Evolutionary conservation across 495 filamentous ascomycete species (phyloP).

Genomic region (Pseudomonodictys pantanalensis): DNA sequence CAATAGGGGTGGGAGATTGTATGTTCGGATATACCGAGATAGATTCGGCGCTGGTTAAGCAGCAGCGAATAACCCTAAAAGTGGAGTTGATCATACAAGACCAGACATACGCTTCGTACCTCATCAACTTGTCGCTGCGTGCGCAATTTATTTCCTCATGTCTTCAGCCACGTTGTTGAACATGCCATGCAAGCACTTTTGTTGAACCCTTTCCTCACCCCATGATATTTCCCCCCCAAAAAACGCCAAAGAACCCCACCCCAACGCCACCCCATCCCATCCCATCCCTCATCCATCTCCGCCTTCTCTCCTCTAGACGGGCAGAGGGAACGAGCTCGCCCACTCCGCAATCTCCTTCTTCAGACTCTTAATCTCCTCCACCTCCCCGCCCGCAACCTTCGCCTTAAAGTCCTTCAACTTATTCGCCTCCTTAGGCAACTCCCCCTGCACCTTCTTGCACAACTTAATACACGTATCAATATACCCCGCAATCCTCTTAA

Average conservation of each 20-base stretch:
- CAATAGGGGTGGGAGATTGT: neutral
- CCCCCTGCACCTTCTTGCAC: slow-evolving; percentile 69
- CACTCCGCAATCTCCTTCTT: slow-evolving; percentile 86
- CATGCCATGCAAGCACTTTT: slow-evolving; percentile 27
- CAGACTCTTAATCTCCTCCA: slow-evolving; percentile 74
- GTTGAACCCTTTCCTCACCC: slow-evolving; percentile 15
- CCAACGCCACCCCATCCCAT: neutral
- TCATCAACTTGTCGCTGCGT: neutral
- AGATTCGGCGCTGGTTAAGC: slow-evolving; percentile 27
- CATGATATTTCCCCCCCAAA: neutral
- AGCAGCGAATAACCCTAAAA: slow-evolving; percentile 1
- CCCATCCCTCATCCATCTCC: neutral
- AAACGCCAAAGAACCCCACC: slow-evolving; percentile 9
- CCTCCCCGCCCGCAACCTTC: slow-evolving; percentile 74
- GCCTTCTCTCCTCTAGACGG: slow-evolving; percentile 51
- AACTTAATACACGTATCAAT: slow-evolving; percentile 70
- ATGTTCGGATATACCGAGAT: neutral
- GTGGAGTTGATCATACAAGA: neutral
- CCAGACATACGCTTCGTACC: neutral
- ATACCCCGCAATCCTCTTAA: slow-evolving; percentile 83
- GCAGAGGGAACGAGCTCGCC: slow-evolving; percentile 90
- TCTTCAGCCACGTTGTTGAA: slow-evolving; percentile 15
- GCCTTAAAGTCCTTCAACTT: slow-evolving; percentile 99
- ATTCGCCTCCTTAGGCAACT: slow-evolving; percentile 92
- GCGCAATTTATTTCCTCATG: too few relatives aligned